Evolutionary conservation across 2,329 filamentous ascomycete genomes (phyloP).

Genomic region (Orbilia javanica): DNA sequence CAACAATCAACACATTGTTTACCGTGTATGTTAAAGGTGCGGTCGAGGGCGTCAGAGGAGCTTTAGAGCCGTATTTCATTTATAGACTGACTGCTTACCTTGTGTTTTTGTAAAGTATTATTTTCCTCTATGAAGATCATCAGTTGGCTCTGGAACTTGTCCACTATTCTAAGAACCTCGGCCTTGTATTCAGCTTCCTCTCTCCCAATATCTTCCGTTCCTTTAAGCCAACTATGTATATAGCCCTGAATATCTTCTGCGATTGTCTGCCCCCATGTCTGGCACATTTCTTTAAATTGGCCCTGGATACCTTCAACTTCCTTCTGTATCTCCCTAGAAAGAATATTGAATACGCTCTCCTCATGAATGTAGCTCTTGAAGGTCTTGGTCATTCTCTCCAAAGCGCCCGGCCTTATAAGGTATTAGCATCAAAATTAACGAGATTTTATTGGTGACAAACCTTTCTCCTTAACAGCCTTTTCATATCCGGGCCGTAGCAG

Average conservation of each 20-base stretch:
- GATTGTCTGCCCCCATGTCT: neutral
- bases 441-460: neutral
- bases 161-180: neutral
- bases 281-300: neutral
- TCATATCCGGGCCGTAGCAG: neutral
- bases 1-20: no score
- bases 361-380: neutral
- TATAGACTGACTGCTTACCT: no score
- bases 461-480: slow-evolving; percentile 1
- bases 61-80: no score
- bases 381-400: neutral
- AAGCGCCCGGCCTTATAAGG: neutral
- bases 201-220: neutral
- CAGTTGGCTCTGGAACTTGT: neutral
- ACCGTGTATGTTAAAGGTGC: no score
- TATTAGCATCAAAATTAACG: neutral
- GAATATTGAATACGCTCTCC: neutral
- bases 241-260: neutral
- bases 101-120: no score
- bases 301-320: neutral
- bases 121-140: no score
- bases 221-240: slow-evolving; percentile 2
- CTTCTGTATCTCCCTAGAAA: neutral
- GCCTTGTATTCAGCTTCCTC: neutral
- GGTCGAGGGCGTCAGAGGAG: no score